phyloP scores from a whole-genome alignment of 257 asterid genomes.

The Euphrasia confusa region DNA sequence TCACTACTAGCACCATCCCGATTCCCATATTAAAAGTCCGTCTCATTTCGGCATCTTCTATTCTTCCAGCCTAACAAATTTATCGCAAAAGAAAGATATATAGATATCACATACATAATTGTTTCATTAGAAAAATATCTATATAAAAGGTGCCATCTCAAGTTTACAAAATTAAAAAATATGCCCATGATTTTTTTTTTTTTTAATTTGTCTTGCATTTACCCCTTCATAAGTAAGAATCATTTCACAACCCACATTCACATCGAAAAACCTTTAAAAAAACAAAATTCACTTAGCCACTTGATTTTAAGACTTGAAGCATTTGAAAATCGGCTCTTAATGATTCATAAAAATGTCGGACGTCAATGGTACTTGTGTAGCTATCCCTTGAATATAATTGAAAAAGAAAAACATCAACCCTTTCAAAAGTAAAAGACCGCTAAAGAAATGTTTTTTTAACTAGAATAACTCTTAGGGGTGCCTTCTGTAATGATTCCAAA shows the following conservation, averaged over 20 bases:
- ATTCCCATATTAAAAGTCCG: constrained; percentile 95
- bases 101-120: neutral
- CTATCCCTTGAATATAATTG: too few relatives aligned
- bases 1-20: constrained; percentile 85
- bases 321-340: too few relatives aligned
- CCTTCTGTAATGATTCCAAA: neutral
- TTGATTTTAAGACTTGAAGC: too few relatives aligned
- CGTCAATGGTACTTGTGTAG: too few relatives aligned
- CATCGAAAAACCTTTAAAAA: too few relatives aligned
- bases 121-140: neutral
- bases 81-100: neutral
- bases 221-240: too few relatives aligned
- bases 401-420: too few relatives aligned
- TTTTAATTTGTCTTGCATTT: too few relatives aligned
- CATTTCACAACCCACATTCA: too few relatives aligned
- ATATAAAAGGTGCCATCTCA: neutral
- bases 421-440: neutral
- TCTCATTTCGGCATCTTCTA: constrained; percentile 81
- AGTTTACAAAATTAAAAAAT: neutral
- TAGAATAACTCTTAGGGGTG: neutral
- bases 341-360: too few relatives aligned
- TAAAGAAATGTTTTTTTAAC: neutral
- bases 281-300: too few relatives aligned
- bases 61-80: constrained; percentile 57
- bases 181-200: too few relatives aligned